phyloP scores from a whole-genome alignment of 2,329 filamentous ascomycete genomes.

The Massarina eburnea region DNA sequence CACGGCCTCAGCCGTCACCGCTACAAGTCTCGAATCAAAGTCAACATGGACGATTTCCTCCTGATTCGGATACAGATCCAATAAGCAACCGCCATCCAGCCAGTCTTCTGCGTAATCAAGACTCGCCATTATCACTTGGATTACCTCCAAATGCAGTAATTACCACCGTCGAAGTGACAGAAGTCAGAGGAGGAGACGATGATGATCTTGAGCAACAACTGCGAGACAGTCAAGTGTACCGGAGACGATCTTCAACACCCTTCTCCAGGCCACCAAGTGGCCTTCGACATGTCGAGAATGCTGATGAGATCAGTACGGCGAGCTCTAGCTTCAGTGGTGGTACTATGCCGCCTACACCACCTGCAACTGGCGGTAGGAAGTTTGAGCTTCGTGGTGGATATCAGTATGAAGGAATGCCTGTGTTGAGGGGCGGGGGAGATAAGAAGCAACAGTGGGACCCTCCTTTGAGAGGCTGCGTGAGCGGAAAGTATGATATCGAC shows the following conservation, averaged over 20 bases:
- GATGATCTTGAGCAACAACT: neutral
- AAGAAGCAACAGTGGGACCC: neutral
- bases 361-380: conserved; percentile 1
- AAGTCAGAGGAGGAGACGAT: neutral
- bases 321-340: neutral
- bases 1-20: neutral
- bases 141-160: neutral
- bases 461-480: neutral
- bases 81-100: neutral
- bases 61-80: neutral
- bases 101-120: neutral
- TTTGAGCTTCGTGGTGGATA: conserved; percentile 9
- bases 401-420: neutral
- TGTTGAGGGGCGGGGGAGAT: conserved; percentile 12
- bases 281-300: neutral
- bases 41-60: neutral
- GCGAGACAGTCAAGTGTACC: neutral
- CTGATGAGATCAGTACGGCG: neutral
- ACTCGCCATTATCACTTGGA: neutral
- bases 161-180: neutral
- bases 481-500: neutral
- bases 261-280: neutral
- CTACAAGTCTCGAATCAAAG: neutral
- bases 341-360: neutral
- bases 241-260: neutral